These are phyloP conservation scores for Cytospora piceae DNA, from an alignment of 2,329 filamentous ascomycete species.

Conservation along the genomic window DNA sequence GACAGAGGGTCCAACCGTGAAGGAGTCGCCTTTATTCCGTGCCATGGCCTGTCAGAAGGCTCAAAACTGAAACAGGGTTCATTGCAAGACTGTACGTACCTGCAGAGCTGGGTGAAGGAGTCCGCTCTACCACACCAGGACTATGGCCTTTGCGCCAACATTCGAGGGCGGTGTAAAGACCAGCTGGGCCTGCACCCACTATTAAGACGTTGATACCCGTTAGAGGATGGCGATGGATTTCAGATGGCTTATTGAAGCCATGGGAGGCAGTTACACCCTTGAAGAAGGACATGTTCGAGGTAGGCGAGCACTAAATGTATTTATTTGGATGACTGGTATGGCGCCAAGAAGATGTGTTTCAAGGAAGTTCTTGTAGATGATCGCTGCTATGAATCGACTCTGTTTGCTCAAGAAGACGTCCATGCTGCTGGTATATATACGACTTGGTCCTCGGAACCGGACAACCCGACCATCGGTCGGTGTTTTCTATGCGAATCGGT, in stretches of 20 bases:
- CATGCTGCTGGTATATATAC: no score
- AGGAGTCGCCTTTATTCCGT: conserved; percentile 33
- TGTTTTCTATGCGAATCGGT: no score
- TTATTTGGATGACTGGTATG: no score
- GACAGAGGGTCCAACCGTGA: conserved; percentile 31
- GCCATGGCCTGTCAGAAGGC: background rate
- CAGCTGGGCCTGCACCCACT: conserved; percentile 27
- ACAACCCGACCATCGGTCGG: no score
- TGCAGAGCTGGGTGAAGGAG: conserved; percentile 15
- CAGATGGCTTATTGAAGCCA: background rate
- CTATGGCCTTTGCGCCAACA: conserved; percentile 31
- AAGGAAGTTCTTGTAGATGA: no score
- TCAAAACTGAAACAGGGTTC: background rate
- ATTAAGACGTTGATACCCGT: conserved; percentile 27
- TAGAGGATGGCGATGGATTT: conserved; percentile 9
- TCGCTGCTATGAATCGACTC: no score
- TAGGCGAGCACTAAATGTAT: no score
- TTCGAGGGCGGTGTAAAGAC: conserved; percentile 28
- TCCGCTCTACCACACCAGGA: conserved; percentile 20
- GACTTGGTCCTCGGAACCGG: no score
- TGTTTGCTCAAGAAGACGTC: no score
- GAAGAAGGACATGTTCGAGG: conserved; percentile 20
- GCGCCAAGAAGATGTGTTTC: no score
- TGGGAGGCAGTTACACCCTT: background rate
- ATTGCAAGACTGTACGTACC: background rate